Base-by-base conservation (phyloP, 2,329 filamentous ascomycete species). In the Alternaria panax region DNA sequence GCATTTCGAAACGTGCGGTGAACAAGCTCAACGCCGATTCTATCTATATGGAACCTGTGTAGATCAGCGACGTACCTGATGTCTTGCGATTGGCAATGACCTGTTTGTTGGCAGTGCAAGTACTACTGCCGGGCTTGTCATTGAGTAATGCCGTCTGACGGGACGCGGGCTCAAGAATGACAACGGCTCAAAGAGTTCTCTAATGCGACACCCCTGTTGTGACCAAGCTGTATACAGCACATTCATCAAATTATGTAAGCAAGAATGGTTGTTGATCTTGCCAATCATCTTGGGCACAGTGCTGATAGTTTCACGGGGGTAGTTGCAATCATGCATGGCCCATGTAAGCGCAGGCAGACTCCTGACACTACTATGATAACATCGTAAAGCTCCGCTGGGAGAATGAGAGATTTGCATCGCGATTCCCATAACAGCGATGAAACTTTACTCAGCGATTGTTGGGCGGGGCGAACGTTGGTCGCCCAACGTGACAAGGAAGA, bases 171-270 rank as follows among this genome's bases (percentile, higher is more conserved):
- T 57, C 46, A 43, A 45, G 24, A 48, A 43, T 34, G 41, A 24
- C 43, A 47, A 32, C 45, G 34, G 50, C 18, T 52, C n/a, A 16
- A 52, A 36, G 20, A 52, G 25, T 36, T 41, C 24, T 41, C 16
- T 41, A 18, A 40, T 28, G 27, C 38, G 40, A 34, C 46, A 62
- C 25, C 51, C 64, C 47, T 57, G 56, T 30, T 27, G 32, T 41
- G 43, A 54, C 52, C 42, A 60, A 60, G 62, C 51, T 46, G 22
- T 54, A 36, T 47, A 54, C 41, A 46, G 43, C 41, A 42, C 28
- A 40, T 30, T 36, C 51, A 55, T 57, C 40, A 36, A 50, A n/a
- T 46, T 42, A 41, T 50, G 57, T 30, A 57, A 53, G 57, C 48
- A 28, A 57, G 32, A 41, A 28, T 22, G 36, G 54, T n/a, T 56